These are phyloP conservation scores for Pyricularia sp. DNA, from an alignment of 2,329 filamentous ascomycete genomes.

Conservation along the genomic window DNA sequence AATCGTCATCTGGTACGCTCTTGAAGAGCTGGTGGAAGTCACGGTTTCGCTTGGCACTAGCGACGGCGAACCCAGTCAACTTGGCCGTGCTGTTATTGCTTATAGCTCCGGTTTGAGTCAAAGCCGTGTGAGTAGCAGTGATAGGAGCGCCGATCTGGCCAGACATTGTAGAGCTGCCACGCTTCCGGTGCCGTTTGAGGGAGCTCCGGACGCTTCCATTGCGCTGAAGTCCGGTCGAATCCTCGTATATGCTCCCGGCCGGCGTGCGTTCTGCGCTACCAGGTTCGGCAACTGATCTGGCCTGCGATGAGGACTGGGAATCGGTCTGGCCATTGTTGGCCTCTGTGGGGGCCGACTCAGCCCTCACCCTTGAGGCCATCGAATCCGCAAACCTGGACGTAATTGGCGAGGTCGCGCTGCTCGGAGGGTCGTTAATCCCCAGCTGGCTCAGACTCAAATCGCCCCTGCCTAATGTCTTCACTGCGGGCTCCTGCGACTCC, in stretches of 20 bases:
- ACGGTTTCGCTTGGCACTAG: slow-evolving; percentile 87
- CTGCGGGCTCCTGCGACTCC: slow-evolving; percentile 56
- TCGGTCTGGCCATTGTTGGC: slow-evolving; percentile 5
- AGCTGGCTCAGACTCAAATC: slow-evolving; percentile 83
- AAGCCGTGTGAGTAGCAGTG: slow-evolving; percentile 53
- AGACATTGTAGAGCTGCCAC: slow-evolving; percentile 68
- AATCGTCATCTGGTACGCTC: slow-evolving; percentile 95
- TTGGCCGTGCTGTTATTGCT: slow-evolving; percentile 47
- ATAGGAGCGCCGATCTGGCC: slow-evolving; percentile 60
- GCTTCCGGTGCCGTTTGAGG: slow-evolving; percentile 52
- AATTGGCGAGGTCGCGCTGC: slow-evolving; percentile 39
- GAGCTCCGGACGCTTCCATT: slow-evolving; percentile 56
- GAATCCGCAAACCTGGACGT: slow-evolving; percentile 40
- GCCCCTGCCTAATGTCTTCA: slow-evolving; percentile 80
- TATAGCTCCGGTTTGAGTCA: slow-evolving; percentile 57
- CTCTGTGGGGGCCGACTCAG: slow-evolving; percentile 47
- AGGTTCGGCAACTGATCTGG: slow-evolving; percentile 45
- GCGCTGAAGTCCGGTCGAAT: slow-evolving; percentile 45
- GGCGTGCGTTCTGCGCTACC: slow-evolving; percentile 51
- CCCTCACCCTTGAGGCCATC: slow-evolving; percentile 33
- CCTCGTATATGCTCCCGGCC: slow-evolving; percentile 50
- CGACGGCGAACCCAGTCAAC: slow-evolving; percentile 88
- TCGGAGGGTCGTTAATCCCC: slow-evolving; percentile 55
- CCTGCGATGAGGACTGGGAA: slow-evolving; percentile 16
- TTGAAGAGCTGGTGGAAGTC: slow-evolving; percentile 92